A percentile compares a stretch with the other conserved stretches of the same genome.
Evolutionary conservation across 306 rosid genomes (phyloP).

Genomic region (Castanea sativa): DNA sequence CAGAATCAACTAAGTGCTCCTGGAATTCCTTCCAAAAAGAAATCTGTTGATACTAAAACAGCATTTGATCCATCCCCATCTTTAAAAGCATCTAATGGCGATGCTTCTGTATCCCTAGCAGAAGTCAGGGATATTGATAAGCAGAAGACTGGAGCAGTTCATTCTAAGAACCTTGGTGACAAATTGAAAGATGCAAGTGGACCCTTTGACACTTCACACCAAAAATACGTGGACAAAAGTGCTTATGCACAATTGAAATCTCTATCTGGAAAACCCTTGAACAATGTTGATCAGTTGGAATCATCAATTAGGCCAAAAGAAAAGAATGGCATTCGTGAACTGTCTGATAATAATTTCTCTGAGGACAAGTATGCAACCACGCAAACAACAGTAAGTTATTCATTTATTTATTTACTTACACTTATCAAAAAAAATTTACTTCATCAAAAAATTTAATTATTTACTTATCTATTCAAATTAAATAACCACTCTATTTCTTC

Average conservation of each 20-base stretch:
- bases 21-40: conserved; percentile 54
- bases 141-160: conserved; percentile 52
- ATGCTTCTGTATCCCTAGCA: conserved; percentile 36
- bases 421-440: neutral
- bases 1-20: conserved; percentile 48
- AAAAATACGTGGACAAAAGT: conserved; percentile 65
- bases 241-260: conserved; percentile 50
- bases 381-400: conserved; percentile 61
- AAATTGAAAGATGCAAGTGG: conserved; percentile 64
- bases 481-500: no score
- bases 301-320: conserved; percentile 46
- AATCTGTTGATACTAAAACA: conserved; percentile 52
- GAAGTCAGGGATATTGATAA: conserved; percentile 67
- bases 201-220: conserved; percentile 47
- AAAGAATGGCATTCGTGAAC: conserved; percentile 60
- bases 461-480: conserved; percentile 3
- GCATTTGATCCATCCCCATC: conserved; percentile 50
- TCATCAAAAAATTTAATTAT: conserved; percentile 6
- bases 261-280: conserved; percentile 58
- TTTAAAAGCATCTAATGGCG: conserved; percentile 56
- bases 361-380: conserved; percentile 44
- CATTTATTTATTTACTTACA: neutral
- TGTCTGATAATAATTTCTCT: conserved; percentile 61
- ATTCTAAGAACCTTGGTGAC: conserved; percentile 54
- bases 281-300: conserved; percentile 47